phyloP scores from a whole-genome alignment of 164 flowering plant genomes.

The Cinnamomum micranthum region DNA sequence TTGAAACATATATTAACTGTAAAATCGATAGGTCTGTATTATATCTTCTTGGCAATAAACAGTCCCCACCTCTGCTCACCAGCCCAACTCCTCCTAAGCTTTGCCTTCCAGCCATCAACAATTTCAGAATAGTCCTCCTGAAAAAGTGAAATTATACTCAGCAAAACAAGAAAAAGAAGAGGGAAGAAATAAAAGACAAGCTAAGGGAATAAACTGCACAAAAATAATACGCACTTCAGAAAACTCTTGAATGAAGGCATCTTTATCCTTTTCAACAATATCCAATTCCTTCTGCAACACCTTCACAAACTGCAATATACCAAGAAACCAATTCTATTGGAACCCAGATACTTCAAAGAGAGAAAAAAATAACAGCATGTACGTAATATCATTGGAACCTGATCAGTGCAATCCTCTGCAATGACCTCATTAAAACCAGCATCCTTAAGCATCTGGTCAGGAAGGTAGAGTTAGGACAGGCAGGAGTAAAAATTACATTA shows the following conservation, averaged over 20 bases:
- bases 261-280: conserved; percentile 63
- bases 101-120: conserved; percentile 88
- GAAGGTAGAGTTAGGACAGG: neutral
- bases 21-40: neutral
- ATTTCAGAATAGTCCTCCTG: conserved; percentile 91
- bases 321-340: neutral
- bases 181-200: neutral
- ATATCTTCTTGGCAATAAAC: conserved; percentile 77
- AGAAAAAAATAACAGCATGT: neutral
- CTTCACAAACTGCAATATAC: conserved; percentile 55
- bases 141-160: conserved; percentile 3
- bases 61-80: conserved; percentile 98
- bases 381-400: conserved; percentile 38
- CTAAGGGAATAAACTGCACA: neutral
- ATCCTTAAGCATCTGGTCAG: conserved; percentile 81
- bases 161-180: neutral
- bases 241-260: conserved; percentile 64
- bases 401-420: conserved; percentile 92
- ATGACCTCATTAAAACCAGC: conserved; percentile 90
- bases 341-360: neutral
- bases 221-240: conserved; percentile 43
- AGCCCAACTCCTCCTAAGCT: conserved; percentile 62
- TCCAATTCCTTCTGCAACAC: conserved; percentile 71
- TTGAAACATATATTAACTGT: neutral
- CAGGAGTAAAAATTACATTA: neutral